Base-by-base conservation (phyloP, 139 green algal genomes). In the Micractinium conductrix region DNA sequence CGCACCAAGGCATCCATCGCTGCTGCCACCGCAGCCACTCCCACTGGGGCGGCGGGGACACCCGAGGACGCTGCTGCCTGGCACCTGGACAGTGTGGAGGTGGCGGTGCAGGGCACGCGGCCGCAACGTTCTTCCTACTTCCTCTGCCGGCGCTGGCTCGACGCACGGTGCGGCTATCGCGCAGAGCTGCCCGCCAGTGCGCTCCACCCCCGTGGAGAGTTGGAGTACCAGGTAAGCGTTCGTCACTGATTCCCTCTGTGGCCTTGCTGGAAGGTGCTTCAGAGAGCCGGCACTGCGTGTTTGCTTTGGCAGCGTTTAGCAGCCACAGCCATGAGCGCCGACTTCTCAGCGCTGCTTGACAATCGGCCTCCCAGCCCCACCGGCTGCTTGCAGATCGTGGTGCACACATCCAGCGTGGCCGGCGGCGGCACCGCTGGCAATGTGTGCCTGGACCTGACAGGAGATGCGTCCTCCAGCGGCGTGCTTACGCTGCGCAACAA, bases 351-450 rank as follows among this genome's bases (percentile, higher is more conserved):
- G 24, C 26, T 68, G 60, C 19, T 50, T 74, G 37, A 44, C 40
- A n/a, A n/a, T n/a, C n/a, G n/a, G n/a, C n/a, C n/a, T n/a, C n/a
- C n/a, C n/a, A n/a, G n/a, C n/a, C n/a, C n/a, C 72, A n/a, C 6
- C 44, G 2, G 44, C 24, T 30, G 17, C 17, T 43, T 40, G 33
- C 78, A 84, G 78, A 43, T 84, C 26, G 30, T 62, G 26, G 63
- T 84, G 62, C 35, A 76, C 78, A 84, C 78, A 4, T 84, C 55
- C 33, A 92, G 67, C 43, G 42, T 89, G 6, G 84, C 85, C 35
- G 89, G 89, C 21, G 88, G 91, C 10, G 91, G 90, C 55, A 95
- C 92, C 12, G 88, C 93, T 69, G 89, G 89, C 37, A 94, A 94
- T 48, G 92, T 96, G 53, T 93, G 89, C 76, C 86, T 95, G 22